Base-by-base conservation (phyloP, 2,329 filamentous ascomycete species). In the Bretziella fagacearum region DNA sequence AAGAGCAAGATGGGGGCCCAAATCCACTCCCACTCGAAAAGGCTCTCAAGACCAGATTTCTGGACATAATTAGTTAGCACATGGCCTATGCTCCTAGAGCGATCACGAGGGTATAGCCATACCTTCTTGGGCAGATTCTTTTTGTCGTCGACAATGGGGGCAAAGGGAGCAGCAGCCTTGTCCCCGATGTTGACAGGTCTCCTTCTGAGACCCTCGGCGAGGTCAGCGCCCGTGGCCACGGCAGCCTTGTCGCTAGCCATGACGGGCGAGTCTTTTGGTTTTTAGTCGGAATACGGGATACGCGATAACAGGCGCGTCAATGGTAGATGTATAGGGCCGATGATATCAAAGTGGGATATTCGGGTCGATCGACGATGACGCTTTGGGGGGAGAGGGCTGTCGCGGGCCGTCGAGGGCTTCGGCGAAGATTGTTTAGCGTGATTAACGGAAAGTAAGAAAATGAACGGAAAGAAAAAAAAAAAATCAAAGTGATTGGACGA, bases 21-120 rank as follows among this genome's bases (percentile, higher is more conserved):
- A 57, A 79, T 57, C 59, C 70, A 66, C 60, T 82, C 70, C 71
- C 76, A 74, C 62, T 78, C 66, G 56, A 71, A 67, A 54, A 86
- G 70, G 55, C 73, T 67, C 48, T 79, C 61, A 55, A 83, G 63
- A 53, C 82, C 60, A 20, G 73, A 74, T 54, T 73, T 68, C 54
- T 69, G 61, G 63, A 42, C 36, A 20, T 15, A 41, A 20, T 39
- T 20, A 17, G 44, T 50, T 39, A 44, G 44, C 29, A 33, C 25
- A 27, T 72, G 53, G n/a, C 41, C 36, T 29, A n/a, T 40, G 20
- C 37, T 20, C 17, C 17, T 40, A 13, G 8, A 22, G 17, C n/a
- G n/a, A 23, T 13, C 44, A 41, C 13, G n/a, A 23, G 8, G 27
- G 32, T 30, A 27, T 4, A 10, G 37, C 18, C 23, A 23, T 44